These are phyloP conservation scores for Exserohilum turcica DNA, from an alignment of 2,329 filamentous ascomycete species.

Conservation along the genomic window DNA sequence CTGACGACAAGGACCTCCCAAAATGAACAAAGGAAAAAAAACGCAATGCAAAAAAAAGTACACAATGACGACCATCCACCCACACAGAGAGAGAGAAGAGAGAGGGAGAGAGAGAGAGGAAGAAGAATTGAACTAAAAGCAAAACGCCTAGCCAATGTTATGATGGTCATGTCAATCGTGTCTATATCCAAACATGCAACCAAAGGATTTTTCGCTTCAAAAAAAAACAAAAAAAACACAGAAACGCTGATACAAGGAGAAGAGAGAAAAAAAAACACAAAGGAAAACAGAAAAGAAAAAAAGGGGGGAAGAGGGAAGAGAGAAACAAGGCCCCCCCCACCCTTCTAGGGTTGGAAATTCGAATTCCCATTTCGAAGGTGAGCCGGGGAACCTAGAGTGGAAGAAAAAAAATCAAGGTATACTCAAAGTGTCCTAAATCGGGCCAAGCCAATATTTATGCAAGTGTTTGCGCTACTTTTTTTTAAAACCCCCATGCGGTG, in stretches of 20 bases:
- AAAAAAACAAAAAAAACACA: no score
- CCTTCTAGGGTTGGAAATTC: no score
- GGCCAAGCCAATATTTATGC: no score
- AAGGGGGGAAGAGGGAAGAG: neutral
- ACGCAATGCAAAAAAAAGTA: neutral
- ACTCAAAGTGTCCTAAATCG: no score
- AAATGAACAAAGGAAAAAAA: neutral
- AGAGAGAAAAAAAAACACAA: neutral
- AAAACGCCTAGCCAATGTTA: constrained; percentile 1
- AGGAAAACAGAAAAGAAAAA: neutral
- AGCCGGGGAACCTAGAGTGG: no score
- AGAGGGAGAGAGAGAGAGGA: neutral
- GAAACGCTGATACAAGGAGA: neutral
- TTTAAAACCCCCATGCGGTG: no score
- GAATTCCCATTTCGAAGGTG: no score
- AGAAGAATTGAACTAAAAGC: neutral
- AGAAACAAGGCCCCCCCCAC: no score
- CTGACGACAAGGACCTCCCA: no score
- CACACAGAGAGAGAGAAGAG: neutral
- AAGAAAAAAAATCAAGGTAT: neutral
- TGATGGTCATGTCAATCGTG: constrained; percentile 1
- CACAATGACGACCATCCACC: neutral
- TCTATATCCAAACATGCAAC: constrained; percentile 11
- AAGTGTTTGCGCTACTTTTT: no score
- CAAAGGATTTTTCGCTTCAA: constrained; percentile 1